These are phyloP conservation scores for Trypanosoma boissoni DNA, from an alignment of 208 protist genomes.

Conservation along the genomic window DNA sequence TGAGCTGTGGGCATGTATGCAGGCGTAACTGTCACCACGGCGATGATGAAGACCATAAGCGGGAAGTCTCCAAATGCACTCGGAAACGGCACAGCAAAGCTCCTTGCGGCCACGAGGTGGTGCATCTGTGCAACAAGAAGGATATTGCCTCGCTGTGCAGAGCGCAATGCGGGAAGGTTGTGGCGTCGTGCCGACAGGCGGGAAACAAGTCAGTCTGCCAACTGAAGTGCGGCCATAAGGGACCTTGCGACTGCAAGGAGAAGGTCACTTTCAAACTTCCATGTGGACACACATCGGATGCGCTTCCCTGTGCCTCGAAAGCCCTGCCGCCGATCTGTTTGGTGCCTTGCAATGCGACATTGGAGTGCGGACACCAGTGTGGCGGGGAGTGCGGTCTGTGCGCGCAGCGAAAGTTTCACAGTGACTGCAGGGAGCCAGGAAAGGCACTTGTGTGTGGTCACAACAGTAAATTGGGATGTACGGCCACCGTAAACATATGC, in stretches of 20 bases:
- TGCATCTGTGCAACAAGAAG: neutral
- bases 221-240: constrained; percentile 1
- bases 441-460: constrained; percentile 22
- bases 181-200: constrained; percentile 1
- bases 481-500: neutral
- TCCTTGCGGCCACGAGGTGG: constrained; percentile 2
- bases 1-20: constrained; percentile 15
- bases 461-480: constrained; percentile 2
- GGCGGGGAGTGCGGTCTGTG: constrained; percentile 10
- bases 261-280: neutral
- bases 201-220: neutral
- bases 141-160: neutral
- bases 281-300: neutral
- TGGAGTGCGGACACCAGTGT: constrained; percentile 20
- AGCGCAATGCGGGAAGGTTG: neutral
- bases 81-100: neutral
- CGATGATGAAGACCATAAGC: constrained; percentile 4
- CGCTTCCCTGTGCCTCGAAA: neutral
- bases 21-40: constrained; percentile 3
- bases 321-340: neutral
- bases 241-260: constrained; percentile 5
- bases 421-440: neutral
- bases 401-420: constrained; percentile 2
- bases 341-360: neutral
- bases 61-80: neutral